Evolutionary conservation across 129 eudicot genomes (phyloP).

Genomic region (Helichrysum umbraculigerum): DNA sequence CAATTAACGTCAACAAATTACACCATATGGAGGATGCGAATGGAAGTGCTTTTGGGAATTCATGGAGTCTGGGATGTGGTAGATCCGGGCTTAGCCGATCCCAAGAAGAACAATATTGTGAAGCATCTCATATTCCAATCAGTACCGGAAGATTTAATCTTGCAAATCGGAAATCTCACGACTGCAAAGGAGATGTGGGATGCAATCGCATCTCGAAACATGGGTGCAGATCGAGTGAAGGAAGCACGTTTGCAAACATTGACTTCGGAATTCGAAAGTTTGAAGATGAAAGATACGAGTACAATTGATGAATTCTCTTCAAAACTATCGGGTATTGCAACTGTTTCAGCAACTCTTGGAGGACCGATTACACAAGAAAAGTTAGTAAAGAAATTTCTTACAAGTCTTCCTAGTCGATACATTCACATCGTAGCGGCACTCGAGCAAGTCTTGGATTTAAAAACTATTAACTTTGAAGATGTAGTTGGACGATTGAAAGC

Average conservation of each 20-base stretch:
- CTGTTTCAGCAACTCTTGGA: too few species aligned
- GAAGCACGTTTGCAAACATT: neutral
- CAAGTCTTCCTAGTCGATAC: neutral
- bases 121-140: neutral
- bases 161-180: neutral
- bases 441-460: too few species aligned
- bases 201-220: neutral
- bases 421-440: too few species aligned
- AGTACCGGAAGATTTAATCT: neutral
- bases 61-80: too few species aligned
- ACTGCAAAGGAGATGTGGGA: neutral
- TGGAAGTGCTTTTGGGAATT: too few species aligned
- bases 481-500: too few species aligned
- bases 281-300: neutral
- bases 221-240: neutral
- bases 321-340: too few species aligned
- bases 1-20: too few species aligned
- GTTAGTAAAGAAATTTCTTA: slow-evolving; percentile 8
- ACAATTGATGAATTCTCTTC: neutral
- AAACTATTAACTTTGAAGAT: too few species aligned
- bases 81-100: neutral
- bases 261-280: neutral
- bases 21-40: too few species aligned
- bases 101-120: neutral
- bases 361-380: neutral